Evolutionary conservation across 2,329 filamentous ascomycete species (phyloP), one percentile per base, ranked within the genome.

Genomic region (Diplodia corticola): DNA sequence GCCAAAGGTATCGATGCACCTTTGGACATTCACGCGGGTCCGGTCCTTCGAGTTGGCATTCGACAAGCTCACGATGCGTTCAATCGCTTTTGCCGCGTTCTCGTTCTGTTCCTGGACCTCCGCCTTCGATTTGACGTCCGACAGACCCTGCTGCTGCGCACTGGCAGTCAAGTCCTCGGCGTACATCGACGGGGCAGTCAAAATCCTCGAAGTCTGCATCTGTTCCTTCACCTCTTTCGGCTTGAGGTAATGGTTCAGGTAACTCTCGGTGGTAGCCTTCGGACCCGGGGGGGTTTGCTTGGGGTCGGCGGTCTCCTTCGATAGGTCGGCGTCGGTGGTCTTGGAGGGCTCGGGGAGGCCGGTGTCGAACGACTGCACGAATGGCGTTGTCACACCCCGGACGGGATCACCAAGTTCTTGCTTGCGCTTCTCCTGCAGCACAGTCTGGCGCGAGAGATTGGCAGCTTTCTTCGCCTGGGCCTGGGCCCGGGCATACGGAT

Each of bases 1-100:
- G 59, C 95, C 95, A 74, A 99, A 97, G 2, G 88, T 89, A 68
- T 93, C 86, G 70, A 99, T 86, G 77, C 93, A 96, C 68, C 92
- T 89, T 71, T 89, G 85, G 71, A 94, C 89, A 76, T 97, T 97
- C 74, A 91, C 88, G 71, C 93, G 89, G 71, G 89, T 88, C 63
- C 88, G 86, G 73, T 97, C 92, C 78, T 90, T 90, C 70, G 86
- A 88, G 77, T 87, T 94, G 72, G 88, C 89, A 73, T 96, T 93
- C 48, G 85, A 84, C 64, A 99, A 81, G 50, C 87, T 85, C 1
- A 92, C 86, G 76, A 99, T 97, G 65, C 93, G 89, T 69, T 84
- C 81, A 69, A 99, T 83, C 10, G 93, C 95, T 71, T 90, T 87
- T 28, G 88, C 80, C 2, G 93, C 93, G 72, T 22, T 80, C 77